Evolutionary conservation across 441 rosid species (phyloP), one percentile per base, ranked within the genome.

Genomic region (Euphorbia schlechtendalii): DNA sequence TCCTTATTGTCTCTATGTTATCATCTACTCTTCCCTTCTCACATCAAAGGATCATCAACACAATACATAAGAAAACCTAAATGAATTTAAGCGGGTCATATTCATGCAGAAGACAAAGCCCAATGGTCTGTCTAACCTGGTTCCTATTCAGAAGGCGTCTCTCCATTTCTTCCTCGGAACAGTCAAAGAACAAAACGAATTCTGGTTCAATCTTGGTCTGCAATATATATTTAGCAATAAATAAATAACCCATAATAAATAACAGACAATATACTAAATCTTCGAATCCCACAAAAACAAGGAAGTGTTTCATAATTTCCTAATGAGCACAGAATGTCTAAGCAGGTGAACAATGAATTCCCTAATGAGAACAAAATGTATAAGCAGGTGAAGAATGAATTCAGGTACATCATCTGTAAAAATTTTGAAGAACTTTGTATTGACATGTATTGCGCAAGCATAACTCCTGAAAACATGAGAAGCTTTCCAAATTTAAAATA

Each of bases 11-110:
- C 78, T 92, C 97, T 45, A 85, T 74, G 77, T 90, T 89, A 78
- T 92, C 97, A 73, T 92, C 98, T 67, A 78, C 94, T 80, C 98
- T 84, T 71, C 97, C 97, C 98, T 92, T 70, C 68, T 79, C 64
- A 57, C 67, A 8, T 64, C 32, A 28, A 53, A 41, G 52, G 54
- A 62, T 45, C 24, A 40, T 30, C 58, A 63, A 56, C 41, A 45
- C 10, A 41, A 24, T 57, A 41, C 48, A 69, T 59, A 43, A 34
- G 18, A 56, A 68, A 32, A 21, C 28, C 22, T 34, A 14, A 25
- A n/a, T n/a, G n/a, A 43, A 32, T 2, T 20, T 45, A 24, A 15
- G 25, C 21, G 59, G 11, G 18, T n/a, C 21, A 13, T 34, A 5
- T 28, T 7, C 25, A n/a, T n/a, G 14, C 28, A 36, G 20, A 18